Conservation (phyloP, 345 rosid genomes). For the Eucalyptus curtisii region DNA sequence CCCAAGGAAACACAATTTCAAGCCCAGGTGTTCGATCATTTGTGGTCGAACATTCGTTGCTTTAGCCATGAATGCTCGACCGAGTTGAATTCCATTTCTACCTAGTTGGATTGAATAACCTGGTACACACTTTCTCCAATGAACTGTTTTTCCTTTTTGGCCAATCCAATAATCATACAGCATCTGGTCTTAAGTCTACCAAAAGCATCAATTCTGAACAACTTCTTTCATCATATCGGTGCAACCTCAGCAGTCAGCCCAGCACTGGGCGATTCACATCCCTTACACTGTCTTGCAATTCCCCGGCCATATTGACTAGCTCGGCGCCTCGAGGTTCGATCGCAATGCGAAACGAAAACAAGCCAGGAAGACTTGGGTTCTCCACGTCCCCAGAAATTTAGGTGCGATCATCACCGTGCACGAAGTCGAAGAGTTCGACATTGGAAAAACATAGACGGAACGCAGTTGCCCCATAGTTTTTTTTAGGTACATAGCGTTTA, state of each 20-base stretch:
- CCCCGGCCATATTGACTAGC: background rate
- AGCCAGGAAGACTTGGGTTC: background rate
- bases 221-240: background rate
- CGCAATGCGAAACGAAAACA: background rate
- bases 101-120: background rate
- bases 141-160: background rate
- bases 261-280: background rate
- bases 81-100: background rate
- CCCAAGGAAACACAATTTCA: background rate
- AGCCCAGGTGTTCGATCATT: background rate
- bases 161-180: background rate
- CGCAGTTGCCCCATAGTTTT: background rate
- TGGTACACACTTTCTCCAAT: background rate
- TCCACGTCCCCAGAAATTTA: background rate
- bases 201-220: background rate
- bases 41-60: background rate
- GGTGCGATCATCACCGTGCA: background rate
- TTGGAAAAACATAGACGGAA: background rate
- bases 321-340: background rate
- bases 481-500: background rate
- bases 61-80: background rate
- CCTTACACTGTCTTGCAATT: background rate
- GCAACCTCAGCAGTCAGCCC: background rate
- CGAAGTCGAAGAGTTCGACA: background rate
- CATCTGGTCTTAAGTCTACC: background rate